Percentiles rank a stretch among this genome's conserved stretches.
Conservation (phyloP, 305 asterid species). For the Rubia peregrina region DNA sequence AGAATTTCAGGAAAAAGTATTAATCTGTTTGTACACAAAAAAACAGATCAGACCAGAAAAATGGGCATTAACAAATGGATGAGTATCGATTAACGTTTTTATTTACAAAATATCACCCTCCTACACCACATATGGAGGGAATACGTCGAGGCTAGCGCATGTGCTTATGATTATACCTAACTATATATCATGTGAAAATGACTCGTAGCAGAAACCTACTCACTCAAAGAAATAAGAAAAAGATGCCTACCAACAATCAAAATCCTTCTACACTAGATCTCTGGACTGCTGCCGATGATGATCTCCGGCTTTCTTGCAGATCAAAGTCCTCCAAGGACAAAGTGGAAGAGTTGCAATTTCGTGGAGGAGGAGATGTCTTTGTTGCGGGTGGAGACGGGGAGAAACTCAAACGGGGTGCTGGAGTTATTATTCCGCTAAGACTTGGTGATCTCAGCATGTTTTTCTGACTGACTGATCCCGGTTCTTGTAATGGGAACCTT, state of each 20-base stretch:
- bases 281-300: conserved; percentile 51
- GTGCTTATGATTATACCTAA: conserved; percentile 14
- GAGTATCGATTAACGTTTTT: conserved; percentile 6
- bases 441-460: conserved; percentile 75
- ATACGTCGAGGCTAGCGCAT: conserved; percentile 10
- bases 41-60: too few species aligned
- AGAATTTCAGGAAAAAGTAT: too few species aligned
- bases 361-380: conserved; percentile 51
- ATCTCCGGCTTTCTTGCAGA: conserved; percentile 51
- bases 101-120: conserved; percentile 35
- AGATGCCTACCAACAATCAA: conserved; percentile 48
- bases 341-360: conserved; percentile 44
- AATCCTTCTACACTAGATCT: conserved; percentile 68
- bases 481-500: conserved; percentile 88
- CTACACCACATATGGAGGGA: conserved; percentile 13
- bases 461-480: conserved; percentile 57
- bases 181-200: conserved; percentile 39
- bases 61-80: neutral
- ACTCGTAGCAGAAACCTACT: conserved; percentile 10
- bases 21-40: too few species aligned
- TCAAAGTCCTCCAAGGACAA: conserved; percentile 52
- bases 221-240: conserved; percentile 13
- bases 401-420: conserved; percentile 42
- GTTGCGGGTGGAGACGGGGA: conserved; percentile 52
- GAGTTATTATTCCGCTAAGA: conserved; percentile 57